A percentile compares a stretch with the other conserved stretches of the same genome.
Evolutionary conservation across 148 eudicot genomes (phyloP).

Genomic region (Nepenthes gracilis): DNA sequence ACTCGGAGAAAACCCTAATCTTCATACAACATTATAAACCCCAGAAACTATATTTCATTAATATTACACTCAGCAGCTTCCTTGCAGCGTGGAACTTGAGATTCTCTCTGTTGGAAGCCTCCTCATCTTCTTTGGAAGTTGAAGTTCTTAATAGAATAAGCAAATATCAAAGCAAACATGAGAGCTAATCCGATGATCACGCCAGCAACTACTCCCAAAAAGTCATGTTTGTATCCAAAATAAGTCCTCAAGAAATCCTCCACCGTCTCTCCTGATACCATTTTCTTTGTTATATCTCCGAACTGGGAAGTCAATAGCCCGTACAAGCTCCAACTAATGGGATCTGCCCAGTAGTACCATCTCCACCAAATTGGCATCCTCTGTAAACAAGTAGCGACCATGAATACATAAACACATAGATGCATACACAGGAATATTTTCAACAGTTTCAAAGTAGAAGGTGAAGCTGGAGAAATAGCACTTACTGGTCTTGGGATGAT

Average conservation of each 20-base stretch:
- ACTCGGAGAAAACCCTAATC: too few species aligned
- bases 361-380: constrained; percentile 71
- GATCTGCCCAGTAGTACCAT: constrained; percentile 33
- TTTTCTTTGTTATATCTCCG: constrained; percentile 16
- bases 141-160: constrained; percentile 27
- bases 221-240: constrained; percentile 27
- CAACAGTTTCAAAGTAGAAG: background rate
- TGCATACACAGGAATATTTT: background rate
- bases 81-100: too few species aligned
- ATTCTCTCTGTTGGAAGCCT: background rate
- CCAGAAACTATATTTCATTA: too few species aligned
- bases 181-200: constrained; percentile 16
- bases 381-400: constrained; percentile 19
- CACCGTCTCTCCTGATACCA: constrained; percentile 14
- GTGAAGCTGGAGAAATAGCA: background rate
- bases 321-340: constrained; percentile 35
- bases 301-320: constrained; percentile 40
- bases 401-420: background rate
- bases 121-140: constrained; percentile 46
- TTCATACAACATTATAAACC: too few species aligned
- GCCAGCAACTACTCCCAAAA: constrained; percentile 24
- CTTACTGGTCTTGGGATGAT: constrained; percentile 41
- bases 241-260: constrained; percentile 19
- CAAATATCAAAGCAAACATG: constrained; percentile 35
- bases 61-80: too few species aligned